Evolutionary conservation across 352 stramenopile genomes (phyloP).

Genomic region (Aphanomyces euteiches): DNA sequence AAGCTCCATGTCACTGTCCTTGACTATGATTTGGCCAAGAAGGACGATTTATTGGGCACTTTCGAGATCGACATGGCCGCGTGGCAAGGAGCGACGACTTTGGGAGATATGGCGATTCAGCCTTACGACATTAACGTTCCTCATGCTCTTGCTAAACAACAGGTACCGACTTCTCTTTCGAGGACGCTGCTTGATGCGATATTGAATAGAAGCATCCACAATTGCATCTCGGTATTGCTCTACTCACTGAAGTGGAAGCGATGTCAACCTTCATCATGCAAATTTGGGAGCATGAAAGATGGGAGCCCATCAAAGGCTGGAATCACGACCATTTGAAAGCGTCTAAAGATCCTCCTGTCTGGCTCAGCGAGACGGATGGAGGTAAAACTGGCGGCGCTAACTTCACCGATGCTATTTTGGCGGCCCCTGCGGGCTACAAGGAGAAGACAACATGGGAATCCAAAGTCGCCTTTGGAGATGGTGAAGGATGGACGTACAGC

Average conservation of each 20-base stretch:
- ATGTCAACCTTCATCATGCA: slow-evolving; percentile 1
- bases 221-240: neutral
- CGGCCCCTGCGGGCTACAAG: slow-evolving; percentile 4
- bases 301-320: slow-evolving; percentile 10
- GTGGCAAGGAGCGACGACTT: slow-evolving; percentile 7
- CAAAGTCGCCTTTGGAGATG: neutral
- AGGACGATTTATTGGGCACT: slow-evolving; percentile 22
- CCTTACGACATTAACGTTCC: neutral
- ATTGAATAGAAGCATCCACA: neutral
- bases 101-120: slow-evolving; percentile 13
- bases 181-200: no score
- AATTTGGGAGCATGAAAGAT: slow-evolving; percentile 23
- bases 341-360: neutral
- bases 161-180: neutral
- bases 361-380: neutral
- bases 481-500: slow-evolving; percentile 12
- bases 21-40: slow-evolving; percentile 15
- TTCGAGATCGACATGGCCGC: slow-evolving; percentile 8
- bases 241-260: neutral
- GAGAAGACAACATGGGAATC: slow-evolving; percentile 1
- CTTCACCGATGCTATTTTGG: slow-evolving; percentile 18
- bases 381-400: neutral
- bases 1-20: neutral
- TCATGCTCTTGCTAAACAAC: neutral
- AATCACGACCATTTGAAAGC: slow-evolving; percentile 11